Evolutionary conservation across 2,329 filamentous ascomycete genomes (phyloP), one percentile per base, ranked within the genome.

Genomic region (Coniosporium tulheliwenetii): DNA sequence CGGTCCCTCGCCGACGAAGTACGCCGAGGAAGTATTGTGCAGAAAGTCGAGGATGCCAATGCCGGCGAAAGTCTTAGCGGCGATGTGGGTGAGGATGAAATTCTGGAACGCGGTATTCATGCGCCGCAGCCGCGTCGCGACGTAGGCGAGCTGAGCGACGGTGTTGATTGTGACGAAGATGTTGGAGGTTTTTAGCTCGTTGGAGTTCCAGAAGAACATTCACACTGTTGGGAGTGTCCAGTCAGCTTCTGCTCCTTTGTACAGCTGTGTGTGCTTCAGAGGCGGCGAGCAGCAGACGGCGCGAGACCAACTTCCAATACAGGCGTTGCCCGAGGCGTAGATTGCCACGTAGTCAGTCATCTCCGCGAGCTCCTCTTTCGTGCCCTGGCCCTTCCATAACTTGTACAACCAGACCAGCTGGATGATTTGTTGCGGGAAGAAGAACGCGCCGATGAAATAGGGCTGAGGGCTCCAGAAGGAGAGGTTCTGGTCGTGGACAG

Each of bases 181-280:
- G 48, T 77, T 73, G 19, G 68, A 60, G 0, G 63, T 63, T 41
- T 66, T 63, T 5, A 77, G 61, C 15, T 65, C 51, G 2, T 64
- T 62, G 1, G 61, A 48, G 48, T 77, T 76, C 73, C 73, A 77
- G 59, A 75, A 75, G 48, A 77, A 64, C 71, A 77, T 75, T 72
- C 72, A 75, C 3, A 65, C 64, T 65, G 35, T 30, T 14, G 34
- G 36, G 10, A 12, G 8, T 8, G 15, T 12, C 13, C 2, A 26
- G 43, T 41, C 12, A 33, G 33, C 33, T 5, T 37, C 4, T 19
- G 3, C 30, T 15, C 14, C 30, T 13, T 12, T 29, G 8, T 16
- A 31, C 10, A 36, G 8, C 13, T 26, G 19, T 7, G 19, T 26
- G 19, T 26, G 19, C 19, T 26, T 3, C 19, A 26, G 19, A 26